A percentile compares a stretch with the other conserved stretches of the same genome.
These are phyloP conservation scores for Ligustrum vulgare DNA, from an alignment of 257 asterid species.

Conservation along the genomic window DNA sequence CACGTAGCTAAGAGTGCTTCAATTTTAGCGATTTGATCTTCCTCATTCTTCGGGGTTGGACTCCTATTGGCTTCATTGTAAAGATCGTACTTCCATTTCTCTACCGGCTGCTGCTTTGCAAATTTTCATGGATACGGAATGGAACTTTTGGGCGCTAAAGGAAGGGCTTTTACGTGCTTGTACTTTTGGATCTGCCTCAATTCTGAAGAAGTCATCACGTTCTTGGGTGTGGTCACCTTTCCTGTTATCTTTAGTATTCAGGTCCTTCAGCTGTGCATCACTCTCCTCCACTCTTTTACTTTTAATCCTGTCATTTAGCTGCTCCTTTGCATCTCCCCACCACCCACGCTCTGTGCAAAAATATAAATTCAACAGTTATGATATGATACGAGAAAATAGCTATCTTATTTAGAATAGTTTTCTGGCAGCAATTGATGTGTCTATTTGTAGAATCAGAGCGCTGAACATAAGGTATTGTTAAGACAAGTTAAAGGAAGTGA, in stretches of 20 bases:
- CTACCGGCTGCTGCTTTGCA: conserved; percentile 34
- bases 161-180: conserved; percentile 57
- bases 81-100: conserved; percentile 91
- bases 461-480: neutral
- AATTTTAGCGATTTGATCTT: conserved; percentile 73
- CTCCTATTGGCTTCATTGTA: conserved; percentile 66
- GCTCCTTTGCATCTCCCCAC: conserved; percentile 63
- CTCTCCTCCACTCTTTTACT: conserved; percentile 34
- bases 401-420: neutral
- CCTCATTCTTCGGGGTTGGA: conserved; percentile 80
- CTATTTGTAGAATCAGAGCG: neutral
- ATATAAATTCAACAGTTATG: neutral
- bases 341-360: conserved; percentile 61
- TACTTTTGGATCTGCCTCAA: conserved; percentile 56
- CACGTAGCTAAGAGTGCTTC: conserved; percentile 77
- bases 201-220: conserved; percentile 64
- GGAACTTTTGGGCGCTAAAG: conserved; percentile 66
- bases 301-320: conserved; percentile 28
- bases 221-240: conserved; percentile 48
- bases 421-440: neutral
- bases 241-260: conserved; percentile 44
- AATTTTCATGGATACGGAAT: conserved; percentile 44
- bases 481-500: neutral
- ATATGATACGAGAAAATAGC: neutral
- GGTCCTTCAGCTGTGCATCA: conserved; percentile 44